phyloP scores from a whole-genome alignment of 176 grass and related monocot genomes.

The Phragmites australis region DNA sequence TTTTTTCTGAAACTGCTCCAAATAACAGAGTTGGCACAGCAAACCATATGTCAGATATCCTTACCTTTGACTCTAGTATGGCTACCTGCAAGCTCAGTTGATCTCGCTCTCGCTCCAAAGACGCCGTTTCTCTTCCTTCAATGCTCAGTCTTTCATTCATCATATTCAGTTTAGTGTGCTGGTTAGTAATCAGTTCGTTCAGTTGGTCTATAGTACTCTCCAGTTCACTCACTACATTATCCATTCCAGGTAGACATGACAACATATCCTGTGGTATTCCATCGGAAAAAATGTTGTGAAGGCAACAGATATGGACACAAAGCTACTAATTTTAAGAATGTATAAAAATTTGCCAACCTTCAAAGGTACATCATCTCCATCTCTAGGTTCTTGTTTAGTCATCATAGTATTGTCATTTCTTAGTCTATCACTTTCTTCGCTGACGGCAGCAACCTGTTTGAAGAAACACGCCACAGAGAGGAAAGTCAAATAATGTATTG shows the following conservation, averaged over 20 bases:
- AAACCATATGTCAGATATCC: neutral
- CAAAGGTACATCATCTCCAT: slow-evolving; percentile 42
- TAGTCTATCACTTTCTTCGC: slow-evolving; percentile 73
- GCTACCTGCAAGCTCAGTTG: slow-evolving; percentile 66
- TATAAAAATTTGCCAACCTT: slow-evolving; percentile 49
- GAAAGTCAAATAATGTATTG: slow-evolving; percentile 26
- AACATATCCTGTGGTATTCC: slow-evolving; percentile 60
- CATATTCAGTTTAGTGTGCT: slow-evolving; percentile 47
- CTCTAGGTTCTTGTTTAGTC: slow-evolving; percentile 48
- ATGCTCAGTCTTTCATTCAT: slow-evolving; percentile 70
- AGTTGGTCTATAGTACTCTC: slow-evolving; percentile 58
- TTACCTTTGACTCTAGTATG: slow-evolving; percentile 85
- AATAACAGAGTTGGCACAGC: neutral
- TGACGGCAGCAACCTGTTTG: slow-evolving; percentile 67
- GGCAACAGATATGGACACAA: slow-evolving; percentile 9
- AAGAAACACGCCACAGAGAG: slow-evolving; percentile 32
- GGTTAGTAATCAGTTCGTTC: slow-evolving; percentile 52
- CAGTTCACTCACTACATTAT: slow-evolving; percentile 55
- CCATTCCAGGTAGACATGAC: slow-evolving; percentile 55
- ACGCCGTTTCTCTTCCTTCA: slow-evolving; percentile 67
- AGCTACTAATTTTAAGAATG: slow-evolving; percentile 26
- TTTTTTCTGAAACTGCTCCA: neutral
- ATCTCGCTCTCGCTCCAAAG: slow-evolving; percentile 80
- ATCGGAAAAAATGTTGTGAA: neutral
- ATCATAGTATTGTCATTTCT: slow-evolving; percentile 40